Conservation (phyloP, 805 yeast genomes). For the Debaryomyces tyrocola region DNA sequence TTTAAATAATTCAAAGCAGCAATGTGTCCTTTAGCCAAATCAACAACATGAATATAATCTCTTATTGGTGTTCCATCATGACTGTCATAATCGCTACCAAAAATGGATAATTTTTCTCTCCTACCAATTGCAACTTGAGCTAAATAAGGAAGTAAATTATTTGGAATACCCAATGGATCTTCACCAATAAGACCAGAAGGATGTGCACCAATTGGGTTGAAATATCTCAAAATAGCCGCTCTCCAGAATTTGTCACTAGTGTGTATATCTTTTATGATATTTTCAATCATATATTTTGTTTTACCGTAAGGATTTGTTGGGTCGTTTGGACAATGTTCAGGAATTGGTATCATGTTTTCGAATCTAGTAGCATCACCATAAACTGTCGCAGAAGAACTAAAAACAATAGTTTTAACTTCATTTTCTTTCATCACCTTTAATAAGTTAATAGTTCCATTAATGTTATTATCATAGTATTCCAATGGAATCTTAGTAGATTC, state of each 20-base stretch:
- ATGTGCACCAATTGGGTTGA: conserved; percentile 86
- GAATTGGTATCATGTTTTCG: conserved; percentile 72
- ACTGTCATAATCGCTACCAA: conserved; percentile 69
- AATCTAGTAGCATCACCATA: conserved; percentile 80
- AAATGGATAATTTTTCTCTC: conserved; percentile 62
- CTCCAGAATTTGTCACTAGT: conserved; percentile 46
- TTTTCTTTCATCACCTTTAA: conserved; percentile 51
- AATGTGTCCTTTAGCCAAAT: conserved; percentile 74
- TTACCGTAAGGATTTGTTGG: conserved; percentile 80
- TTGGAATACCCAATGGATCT: conserved; percentile 76
- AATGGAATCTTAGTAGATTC: conserved; percentile 71
- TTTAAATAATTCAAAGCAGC: conserved; percentile 63
- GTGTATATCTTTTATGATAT: conserved; percentile 55
- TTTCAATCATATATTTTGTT: conserved; percentile 68
- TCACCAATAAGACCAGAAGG: conserved; percentile 80
- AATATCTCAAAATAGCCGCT: conserved; percentile 69
- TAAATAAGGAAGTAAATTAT: conserved; percentile 70
- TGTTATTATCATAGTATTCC: conserved; percentile 66
- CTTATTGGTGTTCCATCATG: conserved; percentile 81
- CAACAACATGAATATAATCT: conserved; percentile 80
- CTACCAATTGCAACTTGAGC: conserved; percentile 79
- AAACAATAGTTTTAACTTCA: conserved; percentile 56
- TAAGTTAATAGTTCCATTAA: conserved; percentile 61
- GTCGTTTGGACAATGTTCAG: conserved; percentile 72
- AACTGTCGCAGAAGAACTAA: conserved; percentile 80